These are phyloP conservation scores for Leptomonas pyrrhocoris DNA, from an alignment of 208 protist species.

Conservation along the genomic window DNA sequence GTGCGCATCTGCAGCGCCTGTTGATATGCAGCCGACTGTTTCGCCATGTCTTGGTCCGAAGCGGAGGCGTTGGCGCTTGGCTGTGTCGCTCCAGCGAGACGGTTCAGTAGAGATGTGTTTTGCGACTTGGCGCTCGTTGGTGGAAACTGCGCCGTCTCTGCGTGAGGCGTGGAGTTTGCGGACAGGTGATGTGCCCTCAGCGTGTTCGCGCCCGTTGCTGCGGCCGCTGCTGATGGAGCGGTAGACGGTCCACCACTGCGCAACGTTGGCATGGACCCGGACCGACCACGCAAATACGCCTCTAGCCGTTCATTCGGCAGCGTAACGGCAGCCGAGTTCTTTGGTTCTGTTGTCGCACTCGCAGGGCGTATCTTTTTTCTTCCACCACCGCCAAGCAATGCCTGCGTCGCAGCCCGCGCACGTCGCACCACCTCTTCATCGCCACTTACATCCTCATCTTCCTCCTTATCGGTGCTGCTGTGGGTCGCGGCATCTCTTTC, in stretches of 20 bases:
- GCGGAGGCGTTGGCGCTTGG: neutral
- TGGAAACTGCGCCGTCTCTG: too few species aligned
- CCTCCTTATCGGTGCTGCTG: neutral
- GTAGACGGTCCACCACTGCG: neutral
- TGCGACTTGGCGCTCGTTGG: too few species aligned
- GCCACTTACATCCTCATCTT: slow-evolving; percentile 20
- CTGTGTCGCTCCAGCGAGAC: too few species aligned
- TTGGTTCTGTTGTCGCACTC: neutral
- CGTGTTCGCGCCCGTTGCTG: neutral
- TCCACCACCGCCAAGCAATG: slow-evolving; percentile 11
- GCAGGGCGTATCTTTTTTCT: neutral
- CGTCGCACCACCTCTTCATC: slow-evolving; percentile 32
- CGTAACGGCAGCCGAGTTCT: neutral
- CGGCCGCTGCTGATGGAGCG: too few species aligned
- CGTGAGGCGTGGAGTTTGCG: too few species aligned
- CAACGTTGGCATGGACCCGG: slow-evolving; percentile 4
- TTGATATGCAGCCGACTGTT: neutral
- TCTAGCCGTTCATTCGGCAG: slow-evolving; percentile 12
- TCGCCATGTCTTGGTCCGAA: neutral
- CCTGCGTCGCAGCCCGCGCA: slow-evolving; percentile 27
- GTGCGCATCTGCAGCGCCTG: slow-evolving; percentile 18
- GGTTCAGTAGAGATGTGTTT: too few species aligned
- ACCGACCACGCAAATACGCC: slow-evolving; percentile 21
- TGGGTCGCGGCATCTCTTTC: neutral
- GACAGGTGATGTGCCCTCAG: neutral